Percentiles rank a stretch among this genome's conserved stretches.
phyloP scores from a whole-genome alignment of 495 filamentous ascomycete species.

The Chaetomidium leptoderma region DNA sequence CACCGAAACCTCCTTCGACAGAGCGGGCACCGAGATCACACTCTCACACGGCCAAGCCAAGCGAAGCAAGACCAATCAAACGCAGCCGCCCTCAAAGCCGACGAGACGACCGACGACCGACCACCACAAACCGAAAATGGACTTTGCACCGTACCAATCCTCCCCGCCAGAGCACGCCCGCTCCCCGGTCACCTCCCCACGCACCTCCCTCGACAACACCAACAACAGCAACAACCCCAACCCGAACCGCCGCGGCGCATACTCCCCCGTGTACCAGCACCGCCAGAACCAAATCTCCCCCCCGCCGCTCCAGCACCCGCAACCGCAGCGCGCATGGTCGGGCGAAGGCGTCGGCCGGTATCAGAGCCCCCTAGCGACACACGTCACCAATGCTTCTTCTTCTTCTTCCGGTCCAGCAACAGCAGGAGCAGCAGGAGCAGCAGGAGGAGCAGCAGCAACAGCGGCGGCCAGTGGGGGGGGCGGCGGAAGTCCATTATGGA shows the following conservation, averaged over 20 bases:
- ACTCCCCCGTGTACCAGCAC: slow-evolving; percentile 42
- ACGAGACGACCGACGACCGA: too few relatives aligned
- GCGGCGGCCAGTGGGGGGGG: neutral
- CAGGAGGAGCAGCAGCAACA: neutral
- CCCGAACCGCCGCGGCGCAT: slow-evolving; percentile 39
- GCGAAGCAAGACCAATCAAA: too few relatives aligned
- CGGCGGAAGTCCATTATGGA: neutral
- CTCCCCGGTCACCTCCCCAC: slow-evolving; percentile 58
- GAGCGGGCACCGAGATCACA: neutral
- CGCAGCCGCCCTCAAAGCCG: too few relatives aligned
- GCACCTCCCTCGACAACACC: slow-evolving; percentile 41
- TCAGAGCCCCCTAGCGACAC: slow-evolving; percentile 21
- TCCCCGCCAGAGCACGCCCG: slow-evolving; percentile 72
- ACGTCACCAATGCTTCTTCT: neutral
- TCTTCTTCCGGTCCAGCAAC: too few relatives aligned
- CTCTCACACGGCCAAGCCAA: neutral
- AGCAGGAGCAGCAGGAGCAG: too few relatives aligned
- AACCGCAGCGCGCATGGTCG: slow-evolving; percentile 49
- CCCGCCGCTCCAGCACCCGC: slow-evolving; percentile 48
- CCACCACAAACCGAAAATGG: slow-evolving; percentile 65
- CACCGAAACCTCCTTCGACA: neutral
- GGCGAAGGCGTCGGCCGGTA: slow-evolving; percentile 26
- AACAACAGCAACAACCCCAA: slow-evolving; percentile 9
- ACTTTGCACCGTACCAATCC: slow-evolving; percentile 95
- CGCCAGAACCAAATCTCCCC: slow-evolving; percentile 37